Evolutionary conservation across 2,329 filamentous ascomycete species (phyloP).

Genomic region (Pseudonectria foliicola): DNA sequence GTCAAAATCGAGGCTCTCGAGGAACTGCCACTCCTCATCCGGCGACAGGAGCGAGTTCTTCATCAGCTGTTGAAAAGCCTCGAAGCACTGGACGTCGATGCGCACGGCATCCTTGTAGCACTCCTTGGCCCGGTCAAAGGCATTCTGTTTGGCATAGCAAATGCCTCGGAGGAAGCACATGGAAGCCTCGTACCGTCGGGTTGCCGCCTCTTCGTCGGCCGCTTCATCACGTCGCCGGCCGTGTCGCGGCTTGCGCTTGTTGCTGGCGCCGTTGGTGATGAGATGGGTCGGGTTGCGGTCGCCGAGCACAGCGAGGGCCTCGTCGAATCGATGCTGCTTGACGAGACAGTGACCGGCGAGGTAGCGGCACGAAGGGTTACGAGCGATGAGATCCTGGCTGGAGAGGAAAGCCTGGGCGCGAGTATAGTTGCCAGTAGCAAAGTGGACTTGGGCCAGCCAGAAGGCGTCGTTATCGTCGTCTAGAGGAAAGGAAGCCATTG

Average conservation of each 20-base stretch:
- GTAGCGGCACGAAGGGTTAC: slow-evolving; percentile 84
- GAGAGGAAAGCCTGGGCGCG: slow-evolving; percentile 81
- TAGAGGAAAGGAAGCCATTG: slow-evolving; percentile 28
- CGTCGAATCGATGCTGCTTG: slow-evolving; percentile 83
- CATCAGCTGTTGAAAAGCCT: slow-evolving; percentile 97
- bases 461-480: slow-evolving; percentile 92
- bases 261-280: slow-evolving; percentile 49
- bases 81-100: slow-evolving; percentile 96
- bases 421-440: slow-evolving; percentile 89
- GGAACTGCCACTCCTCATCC: slow-evolving; percentile 81
- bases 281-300: slow-evolving; percentile 92
- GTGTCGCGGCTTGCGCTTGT: slow-evolving; percentile 32
- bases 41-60: slow-evolving; percentile 89
- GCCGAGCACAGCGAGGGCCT: slow-evolving; percentile 78
- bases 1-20: slow-evolving; percentile 86
- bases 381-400: slow-evolving; percentile 71
- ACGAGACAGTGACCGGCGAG: slow-evolving; percentile 91
- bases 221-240: slow-evolving; percentile 27
- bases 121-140: slow-evolving; percentile 93
- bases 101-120: slow-evolving; percentile 97
- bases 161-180: slow-evolving; percentile 95
- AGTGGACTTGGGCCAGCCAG: slow-evolving; percentile 97
- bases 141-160: slow-evolving; percentile 95
- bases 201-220: slow-evolving; percentile 60
- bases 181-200: slow-evolving; percentile 82